Conservation (phyloP, 78 protist species). For the Speleostelium caveatum region DNA sequence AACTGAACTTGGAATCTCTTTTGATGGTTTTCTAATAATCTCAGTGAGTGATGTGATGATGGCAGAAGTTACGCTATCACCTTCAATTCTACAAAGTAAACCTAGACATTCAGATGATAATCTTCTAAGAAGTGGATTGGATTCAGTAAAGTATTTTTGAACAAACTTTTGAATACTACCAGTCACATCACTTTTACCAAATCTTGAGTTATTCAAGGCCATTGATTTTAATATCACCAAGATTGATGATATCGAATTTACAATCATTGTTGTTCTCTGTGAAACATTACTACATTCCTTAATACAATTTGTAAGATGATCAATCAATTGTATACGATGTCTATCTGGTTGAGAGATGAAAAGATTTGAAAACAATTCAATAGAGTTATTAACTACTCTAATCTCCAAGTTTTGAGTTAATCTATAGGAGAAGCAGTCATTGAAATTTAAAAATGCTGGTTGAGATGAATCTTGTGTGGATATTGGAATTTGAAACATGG, state of each 20-base stretch:
- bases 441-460: not conserved
- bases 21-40: conserved; percentile 27
- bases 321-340: conserved; percentile 58
- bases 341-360: conserved; percentile 67
- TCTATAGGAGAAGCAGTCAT: conserved; percentile 29
- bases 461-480: conserved; percentile 47
- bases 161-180: conserved; percentile 21
- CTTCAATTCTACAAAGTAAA: conserved; percentile 50
- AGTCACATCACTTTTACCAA: conserved; percentile 54
- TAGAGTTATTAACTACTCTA: conserved; percentile 46
- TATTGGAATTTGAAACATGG: conserved; percentile 31
- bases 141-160: conserved; percentile 51
- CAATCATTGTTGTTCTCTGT: conserved; percentile 30
- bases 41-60: conserved; percentile 46
- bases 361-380: conserved; percentile 13
- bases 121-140: conserved; percentile 44
- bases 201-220: conserved; percentile 6
- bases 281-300: not conserved
- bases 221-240: conserved; percentile 34
- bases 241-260: conserved; percentile 32
- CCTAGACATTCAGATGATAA: conserved; percentile 57
- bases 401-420: conserved; percentile 24
- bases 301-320: conserved; percentile 49
- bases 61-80: conserved; percentile 43
- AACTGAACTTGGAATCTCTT: conserved; percentile 21